These are phyloP conservation scores for Populus trichocarpa DNA, from an alignment of 441 rosid species.

Conservation along the genomic window DNA sequence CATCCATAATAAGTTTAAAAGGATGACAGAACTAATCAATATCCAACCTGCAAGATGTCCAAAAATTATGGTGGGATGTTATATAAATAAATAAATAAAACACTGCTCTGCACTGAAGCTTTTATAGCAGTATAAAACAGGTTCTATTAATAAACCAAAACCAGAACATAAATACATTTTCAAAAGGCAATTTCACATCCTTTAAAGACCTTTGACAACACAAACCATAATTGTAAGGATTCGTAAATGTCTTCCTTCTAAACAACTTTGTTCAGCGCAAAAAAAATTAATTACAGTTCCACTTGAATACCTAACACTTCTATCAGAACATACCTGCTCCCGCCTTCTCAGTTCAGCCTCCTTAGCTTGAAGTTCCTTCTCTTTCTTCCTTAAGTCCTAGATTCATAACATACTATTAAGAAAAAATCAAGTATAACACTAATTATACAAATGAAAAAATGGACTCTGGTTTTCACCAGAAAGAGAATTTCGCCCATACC, in stretches of 20 bases:
- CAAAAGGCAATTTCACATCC: not conserved
- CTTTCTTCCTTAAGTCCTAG: conserved; percentile 78
- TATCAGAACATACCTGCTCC: conserved; percentile 51
- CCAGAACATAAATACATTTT: too few relatives aligned
- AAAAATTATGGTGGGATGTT: not conserved
- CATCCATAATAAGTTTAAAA: not conserved
- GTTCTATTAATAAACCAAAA: not conserved
- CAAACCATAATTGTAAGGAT: not conserved
- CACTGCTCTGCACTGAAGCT: not conserved
- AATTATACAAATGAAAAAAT: not conserved
- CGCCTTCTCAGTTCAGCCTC: conserved; percentile 74
- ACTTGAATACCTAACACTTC: not conserved
- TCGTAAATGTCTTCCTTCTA: not conserved
- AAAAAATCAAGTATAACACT: conserved; percentile 8
- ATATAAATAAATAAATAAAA: too few relatives aligned
- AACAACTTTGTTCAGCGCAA: not conserved
- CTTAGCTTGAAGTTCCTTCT: conserved; percentile 86
- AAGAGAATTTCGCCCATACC: conserved; percentile 34
- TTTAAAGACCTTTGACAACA: not conserved
- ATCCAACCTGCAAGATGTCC: not conserved
- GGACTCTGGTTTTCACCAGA: conserved; percentile 25
- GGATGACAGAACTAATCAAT: not conserved
- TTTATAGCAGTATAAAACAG: not conserved
- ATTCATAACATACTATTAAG: conserved; percentile 21
- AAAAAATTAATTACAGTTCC: not conserved